Conservation (phyloP, 192 early-diverging fungal genomes). For the Helicostylum pulchrum region DNA sequence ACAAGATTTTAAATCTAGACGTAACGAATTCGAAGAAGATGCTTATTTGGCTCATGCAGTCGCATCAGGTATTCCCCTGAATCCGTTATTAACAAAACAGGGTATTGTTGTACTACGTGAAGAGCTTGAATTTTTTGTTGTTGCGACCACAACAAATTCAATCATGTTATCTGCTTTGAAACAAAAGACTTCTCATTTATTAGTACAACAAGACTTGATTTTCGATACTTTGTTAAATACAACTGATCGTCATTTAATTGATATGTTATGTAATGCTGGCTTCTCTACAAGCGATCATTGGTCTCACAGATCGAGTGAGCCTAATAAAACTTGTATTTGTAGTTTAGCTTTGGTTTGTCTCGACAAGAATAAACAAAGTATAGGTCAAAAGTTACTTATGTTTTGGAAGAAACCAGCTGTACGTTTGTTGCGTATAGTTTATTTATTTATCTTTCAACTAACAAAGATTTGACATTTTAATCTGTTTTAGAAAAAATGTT, state of each 20-base stretch:
- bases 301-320: conserved; percentile 72
- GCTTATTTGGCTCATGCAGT: background rate
- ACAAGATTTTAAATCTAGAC: conserved; percentile 12
- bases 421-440: conserved; percentile 15
- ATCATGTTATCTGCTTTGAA: conserved; percentile 49
- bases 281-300: conserved; percentile 69
- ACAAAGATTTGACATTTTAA: background rate
- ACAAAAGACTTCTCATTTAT: conserved; percentile 56
- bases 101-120: conserved; percentile 75
- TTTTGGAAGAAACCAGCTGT: conserved; percentile 84
- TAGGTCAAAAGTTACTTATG: conserved; percentile 67
- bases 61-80: background rate
- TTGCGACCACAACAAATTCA: conserved; percentile 8
- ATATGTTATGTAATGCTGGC: conserved; percentile 77
- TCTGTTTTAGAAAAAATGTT: conserved; percentile 63
- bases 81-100: conserved; percentile 50
- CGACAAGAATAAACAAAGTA: conserved; percentile 14
- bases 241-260: conserved; percentile 73
- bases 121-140: conserved; percentile 75
- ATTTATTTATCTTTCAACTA: background rate
- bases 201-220: conserved; percentile 65
- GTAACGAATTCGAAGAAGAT: background rate
- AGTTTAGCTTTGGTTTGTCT: conserved; percentile 68
- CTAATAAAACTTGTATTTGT: conserved; percentile 61
- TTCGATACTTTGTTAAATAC: conserved; percentile 74